Percentiles rank a stretch among this genome's conserved stretches.
Evolutionary conservation across 208 protist species (phyloP).

Genomic region (Phytomonas sp.): DNA sequence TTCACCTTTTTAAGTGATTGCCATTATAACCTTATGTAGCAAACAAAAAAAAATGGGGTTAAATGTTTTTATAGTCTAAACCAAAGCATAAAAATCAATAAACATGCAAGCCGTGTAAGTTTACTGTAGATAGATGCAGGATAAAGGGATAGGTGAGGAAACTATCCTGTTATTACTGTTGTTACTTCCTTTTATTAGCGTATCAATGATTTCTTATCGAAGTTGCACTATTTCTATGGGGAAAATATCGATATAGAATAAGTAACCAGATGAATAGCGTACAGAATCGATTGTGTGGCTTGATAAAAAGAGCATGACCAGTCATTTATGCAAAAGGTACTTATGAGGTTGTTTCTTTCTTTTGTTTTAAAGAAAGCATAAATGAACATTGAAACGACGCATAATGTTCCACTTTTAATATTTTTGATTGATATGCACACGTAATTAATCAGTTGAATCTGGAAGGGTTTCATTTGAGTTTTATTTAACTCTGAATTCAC

Average conservation of each 20-base stretch:
- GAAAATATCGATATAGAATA: not conserved
- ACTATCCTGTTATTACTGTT: not conserved
- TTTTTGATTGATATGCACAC: not conserved
- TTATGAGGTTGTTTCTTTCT: not conserved
- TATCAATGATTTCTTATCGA: not conserved
- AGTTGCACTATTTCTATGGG: not conserved
- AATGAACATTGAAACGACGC: not conserved
- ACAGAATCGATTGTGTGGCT: not conserved
- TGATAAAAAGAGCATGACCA: not conserved
- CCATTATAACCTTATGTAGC: not conserved
- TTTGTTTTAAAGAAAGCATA: not conserved
- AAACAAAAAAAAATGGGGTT: not conserved
- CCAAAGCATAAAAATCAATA: not conserved
- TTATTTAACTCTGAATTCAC: slow-evolving; percentile 7
- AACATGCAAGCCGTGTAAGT: not conserved
- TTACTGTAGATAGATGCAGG: not conserved
- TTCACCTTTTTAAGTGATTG: not conserved
- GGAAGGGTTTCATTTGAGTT: not conserved
- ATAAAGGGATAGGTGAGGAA: not conserved
- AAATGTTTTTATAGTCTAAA: not conserved
- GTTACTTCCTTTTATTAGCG: not conserved
- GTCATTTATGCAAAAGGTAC: not conserved
- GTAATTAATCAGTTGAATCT: not conserved
- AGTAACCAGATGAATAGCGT: not conserved
- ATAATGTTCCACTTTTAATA: not conserved